A percentile compares a stretch with the other conserved stretches of the same genome.
phyloP scores from a whole-genome alignment of 2,329 filamentous ascomycete genomes.

The Ophiosphaerella narmari region DNA sequence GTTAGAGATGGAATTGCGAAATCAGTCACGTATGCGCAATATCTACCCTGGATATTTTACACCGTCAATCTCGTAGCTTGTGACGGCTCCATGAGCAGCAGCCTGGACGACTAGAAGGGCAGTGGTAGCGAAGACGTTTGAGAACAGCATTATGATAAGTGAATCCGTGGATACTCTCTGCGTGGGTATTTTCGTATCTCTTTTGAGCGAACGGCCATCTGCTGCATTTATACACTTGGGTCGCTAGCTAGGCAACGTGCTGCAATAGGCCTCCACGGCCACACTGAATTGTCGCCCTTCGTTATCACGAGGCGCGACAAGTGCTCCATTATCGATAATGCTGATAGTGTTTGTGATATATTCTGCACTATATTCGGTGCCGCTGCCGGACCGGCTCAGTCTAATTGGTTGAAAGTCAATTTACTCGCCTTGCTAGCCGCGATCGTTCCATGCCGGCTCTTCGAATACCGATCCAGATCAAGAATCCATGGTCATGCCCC shows the following conservation, averaged over 20 bases:
- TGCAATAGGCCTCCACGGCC: slow-evolving; percentile 17
- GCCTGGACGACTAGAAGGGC: slow-evolving; percentile 37
- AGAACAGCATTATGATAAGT: slow-evolving; percentile 42
- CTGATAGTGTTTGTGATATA: slow-evolving; percentile 30
- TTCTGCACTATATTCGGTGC: slow-evolving; percentile 24
- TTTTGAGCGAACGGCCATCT: no score
- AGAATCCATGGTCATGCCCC: background rate
- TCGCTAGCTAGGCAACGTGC: no score
- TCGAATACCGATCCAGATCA: slow-evolving; percentile 22
- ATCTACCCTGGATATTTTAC: slow-evolving; percentile 36
- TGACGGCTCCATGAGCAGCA: slow-evolving; percentile 44
- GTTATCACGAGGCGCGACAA: slow-evolving; percentile 7
- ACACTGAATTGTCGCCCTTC: slow-evolving; percentile 6
- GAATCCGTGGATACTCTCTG: no score
- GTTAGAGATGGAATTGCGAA: slow-evolving; percentile 25
- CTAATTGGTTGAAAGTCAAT: slow-evolving; percentile 25
- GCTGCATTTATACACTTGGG: no score
- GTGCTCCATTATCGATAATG: slow-evolving; percentile 18
- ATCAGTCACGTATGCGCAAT: background rate
- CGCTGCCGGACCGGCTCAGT: slow-evolving; percentile 25
- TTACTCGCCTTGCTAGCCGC: slow-evolving; percentile 18
- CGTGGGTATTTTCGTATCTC: no score
- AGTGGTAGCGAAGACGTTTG: slow-evolving; percentile 39
- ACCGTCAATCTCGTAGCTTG: slow-evolving; percentile 42
- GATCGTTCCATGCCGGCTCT: slow-evolving; percentile 29